Evolutionary conservation across 2,329 filamentous ascomycete species (phyloP), one percentile per base, ranked within the genome.

Genomic region (Paecilomyces fulvus): DNA sequence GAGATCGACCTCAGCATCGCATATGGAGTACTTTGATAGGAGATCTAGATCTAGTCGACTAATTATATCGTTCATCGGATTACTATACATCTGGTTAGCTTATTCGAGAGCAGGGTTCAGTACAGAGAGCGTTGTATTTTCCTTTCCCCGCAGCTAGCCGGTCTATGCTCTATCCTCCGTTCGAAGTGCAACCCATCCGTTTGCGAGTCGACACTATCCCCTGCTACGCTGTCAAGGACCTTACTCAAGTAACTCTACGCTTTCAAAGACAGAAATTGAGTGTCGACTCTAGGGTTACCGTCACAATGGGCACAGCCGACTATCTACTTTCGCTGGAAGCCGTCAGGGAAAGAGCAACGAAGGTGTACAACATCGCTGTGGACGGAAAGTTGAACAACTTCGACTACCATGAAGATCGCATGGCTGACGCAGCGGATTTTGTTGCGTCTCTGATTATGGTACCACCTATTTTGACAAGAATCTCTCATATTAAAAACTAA

Each of bases 391-490:
- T 80, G 30, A 71, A 65, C 58, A 74, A 78, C 60, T 80, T 79
- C 53, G 66, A 73, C 9, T 74, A 75, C 50, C 67, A 76, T 9
- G 62, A 69, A 17, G 65, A 70, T 5, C 69, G 68, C 12, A 68
- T 79, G 66, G 60, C 65, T 12, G 64, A 68, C 12, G 73, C 72
- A 10, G 76, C 72, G 2, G 71, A 77, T 17, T 79, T 75, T 50
- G 77, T 80, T 1, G 64, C 66, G 8, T 63, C 63, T 8, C 68
- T 79, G 17, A 80, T 79, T 25, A 67, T 74, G 58, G 77, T 79
- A 61, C 48, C 63, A 20, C 17, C 6, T 14, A 17, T 49, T 28
- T 7, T 37, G 10, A 9, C 30, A 12, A 20, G 2, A 12, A 46
- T 20, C 25, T 50, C 3, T 14, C 23, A 2, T 23, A 14, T 4